Evolutionary conservation across 1,284 basidiomycete genomes (phyloP).

Genomic region (Apiotrichum brassicae): DNA sequence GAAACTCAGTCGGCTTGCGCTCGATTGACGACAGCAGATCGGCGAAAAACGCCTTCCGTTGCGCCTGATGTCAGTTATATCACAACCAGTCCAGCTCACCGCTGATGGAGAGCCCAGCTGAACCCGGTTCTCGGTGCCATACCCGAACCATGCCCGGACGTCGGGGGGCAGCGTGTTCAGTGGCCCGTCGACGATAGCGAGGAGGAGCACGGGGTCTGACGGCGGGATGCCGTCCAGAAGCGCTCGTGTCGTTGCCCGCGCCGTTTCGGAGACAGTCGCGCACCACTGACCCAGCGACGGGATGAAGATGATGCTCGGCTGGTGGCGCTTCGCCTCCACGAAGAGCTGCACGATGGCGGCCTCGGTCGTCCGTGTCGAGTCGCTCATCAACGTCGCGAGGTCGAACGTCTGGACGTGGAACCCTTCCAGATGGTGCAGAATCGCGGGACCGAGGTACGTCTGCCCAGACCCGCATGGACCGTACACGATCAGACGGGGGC

Average conservation of each 20-base stretch:
- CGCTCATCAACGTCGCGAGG: conserved; percentile 78
- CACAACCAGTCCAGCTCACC: background rate
- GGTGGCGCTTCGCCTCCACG: conserved; percentile 93
- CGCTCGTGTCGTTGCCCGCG: conserved; percentile 75
- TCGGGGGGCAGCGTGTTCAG: conserved; percentile 69
- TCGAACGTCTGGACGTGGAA: conserved; percentile 93
- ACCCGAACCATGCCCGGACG: conserved; percentile 87
- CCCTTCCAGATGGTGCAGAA: conserved; percentile 89
- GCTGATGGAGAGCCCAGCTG: conserved; percentile 54
- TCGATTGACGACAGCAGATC: conserved; percentile 62
- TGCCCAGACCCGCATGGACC: conserved; percentile 87
- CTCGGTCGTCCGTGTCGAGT: conserved; percentile 86
- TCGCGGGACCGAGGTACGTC: conserved; percentile 77
- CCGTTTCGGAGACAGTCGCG: conserved; percentile 71
- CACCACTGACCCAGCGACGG: conserved; percentile 86
- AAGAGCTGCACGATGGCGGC: conserved; percentile 94
- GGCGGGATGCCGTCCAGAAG: conserved; percentile 86
- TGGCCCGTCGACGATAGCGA: conserved; percentile 78
- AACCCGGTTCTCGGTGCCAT: conserved; percentile 66
- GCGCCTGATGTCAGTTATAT: conserved; percentile 32
- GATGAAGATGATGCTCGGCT: conserved; percentile 92
- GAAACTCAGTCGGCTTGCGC: conserved; percentile 78
- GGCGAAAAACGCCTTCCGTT: conserved; percentile 73
- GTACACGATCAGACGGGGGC: conserved; percentile 80
- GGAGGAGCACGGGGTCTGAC: conserved; percentile 83